These are phyloP conservation scores for Phoenix roebelenii DNA, from an alignment of 176 grass and related monocot species.

Conservation along the genomic window DNA sequence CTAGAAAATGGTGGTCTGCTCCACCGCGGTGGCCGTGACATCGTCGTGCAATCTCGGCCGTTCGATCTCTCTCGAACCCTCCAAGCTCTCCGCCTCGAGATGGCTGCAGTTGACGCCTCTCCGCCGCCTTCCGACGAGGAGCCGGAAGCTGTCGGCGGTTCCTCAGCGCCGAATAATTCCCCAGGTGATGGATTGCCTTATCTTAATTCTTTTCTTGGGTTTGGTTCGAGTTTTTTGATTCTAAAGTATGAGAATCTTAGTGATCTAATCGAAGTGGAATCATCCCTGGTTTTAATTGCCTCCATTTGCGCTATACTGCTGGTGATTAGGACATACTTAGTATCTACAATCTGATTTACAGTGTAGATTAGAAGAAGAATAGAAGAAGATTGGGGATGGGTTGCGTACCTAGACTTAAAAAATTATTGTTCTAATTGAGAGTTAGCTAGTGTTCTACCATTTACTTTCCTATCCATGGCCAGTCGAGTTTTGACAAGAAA, in stretches of 20 bases:
- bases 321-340: too few relatives aligned
- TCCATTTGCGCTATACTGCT: not conserved
- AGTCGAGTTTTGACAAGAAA: too few relatives aligned
- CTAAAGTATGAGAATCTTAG: too few relatives aligned
- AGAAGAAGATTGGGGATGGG: too few relatives aligned
- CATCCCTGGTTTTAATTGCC: not conserved
- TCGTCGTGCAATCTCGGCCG: conserved; percentile 14
- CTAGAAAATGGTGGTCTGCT: conserved; percentile 33
- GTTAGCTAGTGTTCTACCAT: too few relatives aligned
- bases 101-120: conserved; percentile 14
- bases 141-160: conserved; percentile 10
- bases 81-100: conserved; percentile 7
- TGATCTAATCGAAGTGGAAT: too few relatives aligned
- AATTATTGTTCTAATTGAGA: too few relatives aligned
- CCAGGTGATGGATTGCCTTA: conserved; percentile 4
- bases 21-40: not conserved
- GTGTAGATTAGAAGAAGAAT: too few relatives aligned
- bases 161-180: conserved; percentile 19
- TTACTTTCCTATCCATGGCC: too few relatives aligned
- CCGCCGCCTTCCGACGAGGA: conserved; percentile 11
- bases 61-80: not conserved
- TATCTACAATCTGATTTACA: too few relatives aligned
- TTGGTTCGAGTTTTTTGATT: not conserved
- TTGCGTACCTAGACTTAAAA: too few relatives aligned
- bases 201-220: not conserved